phyloP scores from a whole-genome alignment of 305 asterid genomes.

The Fraxinus nigra region DNA sequence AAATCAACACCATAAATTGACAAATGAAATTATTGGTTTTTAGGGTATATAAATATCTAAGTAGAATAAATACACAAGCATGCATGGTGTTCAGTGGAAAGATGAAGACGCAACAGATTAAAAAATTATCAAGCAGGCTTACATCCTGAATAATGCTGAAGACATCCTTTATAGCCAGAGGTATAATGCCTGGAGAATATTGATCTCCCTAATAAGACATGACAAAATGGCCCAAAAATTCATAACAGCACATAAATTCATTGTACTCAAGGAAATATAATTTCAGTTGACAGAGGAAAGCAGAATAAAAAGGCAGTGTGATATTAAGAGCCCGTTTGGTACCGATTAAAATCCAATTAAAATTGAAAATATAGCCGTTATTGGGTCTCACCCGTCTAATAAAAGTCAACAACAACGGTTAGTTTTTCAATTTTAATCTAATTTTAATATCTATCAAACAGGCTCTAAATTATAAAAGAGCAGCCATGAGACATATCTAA shows the following conservation, averaged over 20 bases:
- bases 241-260: conserved; percentile 17
- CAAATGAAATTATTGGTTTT: conserved; percentile 1
- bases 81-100: not conserved
- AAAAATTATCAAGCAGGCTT: conserved; percentile 30
- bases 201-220: conserved; percentile 80
- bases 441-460: no score
- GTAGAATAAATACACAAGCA: conserved; percentile 6
- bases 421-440: no score
- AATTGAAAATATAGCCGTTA: no score
- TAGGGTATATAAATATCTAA: conserved; percentile 4
- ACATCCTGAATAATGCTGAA: conserved; percentile 99
- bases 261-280: conserved; percentile 3
- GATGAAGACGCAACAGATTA: conserved; percentile 6
- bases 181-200: conserved; percentile 85
- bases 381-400: no score
- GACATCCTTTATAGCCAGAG: conserved; percentile 98
- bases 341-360: no score
- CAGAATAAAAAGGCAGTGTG: conserved; percentile 11
- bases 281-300: conserved; percentile 5
- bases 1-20: conserved; percentile 25
- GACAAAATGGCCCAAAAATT: conserved; percentile 12
- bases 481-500: conserved; percentile 11
- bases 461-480: conserved; percentile 5
- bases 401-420: no score
- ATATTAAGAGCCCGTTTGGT: no score